Evolutionary conservation across 140 eudicot genomes (phyloP), one percentile per base, ranked within the genome.

Genomic region (Anethum foeniculum): DNA sequence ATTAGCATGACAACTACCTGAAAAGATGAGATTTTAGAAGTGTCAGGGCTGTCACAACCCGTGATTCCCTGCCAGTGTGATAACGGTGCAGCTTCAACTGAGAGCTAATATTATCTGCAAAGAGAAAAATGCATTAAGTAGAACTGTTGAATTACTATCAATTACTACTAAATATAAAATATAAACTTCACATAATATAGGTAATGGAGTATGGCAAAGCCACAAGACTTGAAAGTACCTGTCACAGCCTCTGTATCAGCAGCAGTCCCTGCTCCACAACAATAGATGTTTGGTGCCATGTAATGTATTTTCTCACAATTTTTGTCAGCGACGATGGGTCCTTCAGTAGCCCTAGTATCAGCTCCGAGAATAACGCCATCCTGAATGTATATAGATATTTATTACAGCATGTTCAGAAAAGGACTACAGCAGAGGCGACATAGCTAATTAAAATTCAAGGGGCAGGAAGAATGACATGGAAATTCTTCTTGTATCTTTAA

Each of bases 181-280:
- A 15, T 11, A 28, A 67, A 32, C 43, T 30, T 32, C 74, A 32
- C 0, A 67, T 13, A 30, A 13, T 3, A 4, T 67, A 12, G 43
- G 74, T 18, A 30, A 67, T 15, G n/a, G 74, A 67, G 43, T 32
- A 30, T 30, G 23, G 21, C 39, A 32, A 16, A 67, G 64, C 82
- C 14, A 60, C 46, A 76, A 34, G 38, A 52, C 62, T 73, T 60
- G 25, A 16, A 71, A 73, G 48, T 84, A 95, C 97, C 99, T 75
- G 97, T 95, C 56, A 92, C 97, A 1, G 97, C 97, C 85, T 95
- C 99, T 46, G 97, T 92, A 85, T 94, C 97, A 78, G 99, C 99
- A 79, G 99, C 99, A 77, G 99, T 94, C 84, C 98, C 97, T 75
- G 98, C 98, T 81, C 99, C 99, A 88, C 99, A 95, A 75, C 99